Percentiles rank a stretch among this genome's conserved stretches.
Evolutionary conservation across 1,139 yeast genomes (phyloP).

Genomic region (Geotrichum aggregatum): DNA sequence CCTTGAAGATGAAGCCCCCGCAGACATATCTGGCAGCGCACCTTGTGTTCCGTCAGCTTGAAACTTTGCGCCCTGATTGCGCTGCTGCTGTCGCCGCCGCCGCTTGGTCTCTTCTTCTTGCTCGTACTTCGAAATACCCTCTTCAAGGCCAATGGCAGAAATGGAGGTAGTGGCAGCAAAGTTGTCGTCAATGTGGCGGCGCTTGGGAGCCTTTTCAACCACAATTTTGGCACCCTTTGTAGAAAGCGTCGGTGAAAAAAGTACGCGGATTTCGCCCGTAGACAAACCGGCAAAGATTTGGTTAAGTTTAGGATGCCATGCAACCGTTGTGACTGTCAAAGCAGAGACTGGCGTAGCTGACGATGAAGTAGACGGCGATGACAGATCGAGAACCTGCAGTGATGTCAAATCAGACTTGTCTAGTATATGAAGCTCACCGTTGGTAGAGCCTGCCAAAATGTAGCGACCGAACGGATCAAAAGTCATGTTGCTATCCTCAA

Average conservation of each 20-base stretch:
- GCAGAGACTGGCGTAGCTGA: not conserved
- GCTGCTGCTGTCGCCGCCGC: slow-evolving; percentile 10
- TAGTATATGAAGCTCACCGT: slow-evolving; percentile 34
- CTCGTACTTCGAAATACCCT: slow-evolving; percentile 20
- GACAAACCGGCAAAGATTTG: slow-evolving; percentile 41
- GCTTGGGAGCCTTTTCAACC: slow-evolving; percentile 38
- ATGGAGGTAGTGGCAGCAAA: slow-evolving; percentile 33
- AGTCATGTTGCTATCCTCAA: slow-evolving; percentile 28
- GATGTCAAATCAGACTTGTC: slow-evolving; percentile 40
- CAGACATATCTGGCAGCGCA: not conserved
- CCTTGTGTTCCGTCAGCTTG: slow-evolving; percentile 2
- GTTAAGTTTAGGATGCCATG: slow-evolving; percentile 36
- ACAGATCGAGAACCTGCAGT: slow-evolving; percentile 28
- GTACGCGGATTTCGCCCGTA: slow-evolving; percentile 34
- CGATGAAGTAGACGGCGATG: not conserved
- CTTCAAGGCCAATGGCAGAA: slow-evolving; percentile 32
- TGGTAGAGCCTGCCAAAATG: slow-evolving; percentile 30
- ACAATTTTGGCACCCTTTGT: slow-evolving; percentile 38
- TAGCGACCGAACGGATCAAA: slow-evolving; percentile 33
- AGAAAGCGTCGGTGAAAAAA: slow-evolving; percentile 40
- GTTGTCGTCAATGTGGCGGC: slow-evolving; percentile 40
- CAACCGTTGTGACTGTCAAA: slow-evolving; percentile 29
- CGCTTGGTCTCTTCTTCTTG: slow-evolving; percentile 19
- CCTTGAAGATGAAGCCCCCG: not conserved
- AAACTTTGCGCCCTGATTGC: not conserved